Conservation (phyloP, 495 filamentous ascomycete species). For the Xylona heveae region DNA sequence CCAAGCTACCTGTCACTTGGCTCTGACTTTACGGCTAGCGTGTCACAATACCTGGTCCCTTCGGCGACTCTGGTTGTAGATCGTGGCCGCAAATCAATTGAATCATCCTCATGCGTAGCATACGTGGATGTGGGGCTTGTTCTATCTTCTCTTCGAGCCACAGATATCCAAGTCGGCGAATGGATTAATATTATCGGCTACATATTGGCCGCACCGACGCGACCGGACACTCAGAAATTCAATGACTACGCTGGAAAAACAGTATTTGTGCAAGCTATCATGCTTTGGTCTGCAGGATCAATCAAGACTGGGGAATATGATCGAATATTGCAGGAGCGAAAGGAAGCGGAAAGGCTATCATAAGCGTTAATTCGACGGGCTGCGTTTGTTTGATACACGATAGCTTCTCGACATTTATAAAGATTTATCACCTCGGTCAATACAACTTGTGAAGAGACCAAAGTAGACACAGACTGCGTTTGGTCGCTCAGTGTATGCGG, state of each 20-base stretch:
- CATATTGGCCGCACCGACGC: conserved; percentile 20
- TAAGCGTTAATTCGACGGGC: too few relatives aligned
- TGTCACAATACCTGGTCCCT: conserved; percentile 38
- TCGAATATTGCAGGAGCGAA: conserved; percentile 4
- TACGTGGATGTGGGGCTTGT: conserved; percentile 50
- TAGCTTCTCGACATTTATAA: too few relatives aligned
- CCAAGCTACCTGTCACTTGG: conserved; percentile 18
- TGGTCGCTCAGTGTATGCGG: too few relatives aligned
- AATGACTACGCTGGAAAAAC: conserved; percentile 3
- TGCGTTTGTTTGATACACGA: too few relatives aligned
- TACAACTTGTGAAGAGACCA: too few relatives aligned
- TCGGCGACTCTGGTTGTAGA: conserved; percentile 40
- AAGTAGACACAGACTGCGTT: too few relatives aligned
- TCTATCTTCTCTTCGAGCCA: conserved; percentile 36
- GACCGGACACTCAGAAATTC: conserved; percentile 4
- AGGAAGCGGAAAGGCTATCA: conserved; percentile 5
- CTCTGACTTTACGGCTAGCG: conserved; percentile 23
- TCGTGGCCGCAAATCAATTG: too few relatives aligned
- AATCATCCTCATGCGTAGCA: too few relatives aligned
- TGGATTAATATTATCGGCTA: conserved; percentile 90
- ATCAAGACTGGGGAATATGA: conserved; percentile 46
- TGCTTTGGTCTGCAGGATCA: conserved; percentile 43
- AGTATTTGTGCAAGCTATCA: conserved; percentile 36
- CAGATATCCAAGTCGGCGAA: conserved; percentile 49
- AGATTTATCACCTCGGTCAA: too few relatives aligned